Base-by-base conservation (phyloP, 2,329 filamentous ascomycete species). In the Penicillium expansum region DNA sequence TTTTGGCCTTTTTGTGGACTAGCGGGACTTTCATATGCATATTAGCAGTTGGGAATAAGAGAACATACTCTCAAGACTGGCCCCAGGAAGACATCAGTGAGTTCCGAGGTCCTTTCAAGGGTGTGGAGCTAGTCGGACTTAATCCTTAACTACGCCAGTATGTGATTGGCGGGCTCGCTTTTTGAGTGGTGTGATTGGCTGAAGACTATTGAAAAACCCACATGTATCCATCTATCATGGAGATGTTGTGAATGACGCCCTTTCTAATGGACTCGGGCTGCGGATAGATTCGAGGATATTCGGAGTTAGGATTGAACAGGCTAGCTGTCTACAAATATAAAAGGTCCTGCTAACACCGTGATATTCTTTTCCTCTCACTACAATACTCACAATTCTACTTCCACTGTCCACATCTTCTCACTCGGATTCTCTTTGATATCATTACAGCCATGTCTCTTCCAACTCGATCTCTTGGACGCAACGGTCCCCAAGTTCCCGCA, bases 1-100 rank as follows among this genome's bases (percentile, higher is more conserved):
- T 61, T 55, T 69, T 70, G 27, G 64, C 62, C 45, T 58, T 62
- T 42, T 43, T 52, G 6, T 22, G 37, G n/a, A 16, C 16, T 24
- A 16, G 9, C 18, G 35, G n/a, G 13, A 14, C 7, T 14, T n/a
- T n/a, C 5, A 74, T 79, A 59, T 69, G 71, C 49, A 71, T 78
- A 18, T 20, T 16, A 11, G 8, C 18, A 10, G 29, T 47, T 6
- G 14, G 18, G 10, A 30, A 20, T 11, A n/a, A 22, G 14, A 8
- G 18, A 24, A 22, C 4, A 42, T 32, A 32, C 20, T 32, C 13
- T 32, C 16, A 29, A 39, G 37, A 20, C 39, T 14, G 4, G n/a
- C 13, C 24, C 24, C 24, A 27, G 24, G 24, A n/a, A n/a, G n/a
- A 24, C 24, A 24, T 24, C 3, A 24, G 24, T 24, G n/a, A 5